phyloP scores from a whole-genome alignment of 371 early-diverging fungal species.

The Mucor circinelloides region DNA sequence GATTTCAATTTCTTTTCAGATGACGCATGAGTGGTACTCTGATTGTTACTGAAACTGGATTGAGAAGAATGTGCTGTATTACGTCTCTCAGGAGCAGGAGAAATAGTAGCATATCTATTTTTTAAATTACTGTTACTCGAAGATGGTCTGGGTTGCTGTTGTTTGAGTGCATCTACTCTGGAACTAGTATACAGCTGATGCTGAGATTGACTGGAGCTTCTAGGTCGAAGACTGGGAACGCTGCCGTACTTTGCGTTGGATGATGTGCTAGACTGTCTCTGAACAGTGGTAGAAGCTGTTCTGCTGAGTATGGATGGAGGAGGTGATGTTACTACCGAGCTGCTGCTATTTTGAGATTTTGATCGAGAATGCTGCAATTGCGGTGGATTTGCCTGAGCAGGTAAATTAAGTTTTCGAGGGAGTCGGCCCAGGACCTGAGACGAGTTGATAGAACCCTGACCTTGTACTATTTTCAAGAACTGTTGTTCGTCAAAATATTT shows the following conservation, averaged over 20 bases:
- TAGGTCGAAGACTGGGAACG: background rate
- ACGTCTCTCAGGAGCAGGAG: background rate
- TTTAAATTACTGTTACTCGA: conserved; percentile 2
- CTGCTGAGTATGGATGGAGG: background rate
- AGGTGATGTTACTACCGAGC: background rate
- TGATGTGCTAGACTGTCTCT: background rate
- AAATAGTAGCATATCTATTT: background rate
- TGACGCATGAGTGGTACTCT: background rate
- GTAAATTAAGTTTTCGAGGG: conserved; percentile 30
- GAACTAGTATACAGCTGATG: background rate
- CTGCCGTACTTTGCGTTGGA: background rate
- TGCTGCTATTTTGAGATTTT: background rate
- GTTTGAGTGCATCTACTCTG: background rate
- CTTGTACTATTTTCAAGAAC: conserved; percentile 37
- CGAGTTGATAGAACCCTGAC: conserved; percentile 27
- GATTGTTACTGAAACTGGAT: background rate
- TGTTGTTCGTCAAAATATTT: conserved; percentile 45
- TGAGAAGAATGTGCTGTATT: too few species aligned
- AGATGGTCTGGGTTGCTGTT: background rate
- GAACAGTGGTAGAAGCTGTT: background rate
- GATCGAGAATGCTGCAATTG: conserved; percentile 11
- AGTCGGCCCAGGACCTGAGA: conserved; percentile 32
- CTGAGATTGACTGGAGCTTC: conserved; percentile 12
- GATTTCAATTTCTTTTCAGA: background rate
- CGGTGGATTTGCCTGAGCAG: background rate